Evolutionary conservation across 202 grass and related monocot species (phyloP), one percentile per base, ranked within the genome.

Genomic region (Schoenoplectus triqueter): DNA sequence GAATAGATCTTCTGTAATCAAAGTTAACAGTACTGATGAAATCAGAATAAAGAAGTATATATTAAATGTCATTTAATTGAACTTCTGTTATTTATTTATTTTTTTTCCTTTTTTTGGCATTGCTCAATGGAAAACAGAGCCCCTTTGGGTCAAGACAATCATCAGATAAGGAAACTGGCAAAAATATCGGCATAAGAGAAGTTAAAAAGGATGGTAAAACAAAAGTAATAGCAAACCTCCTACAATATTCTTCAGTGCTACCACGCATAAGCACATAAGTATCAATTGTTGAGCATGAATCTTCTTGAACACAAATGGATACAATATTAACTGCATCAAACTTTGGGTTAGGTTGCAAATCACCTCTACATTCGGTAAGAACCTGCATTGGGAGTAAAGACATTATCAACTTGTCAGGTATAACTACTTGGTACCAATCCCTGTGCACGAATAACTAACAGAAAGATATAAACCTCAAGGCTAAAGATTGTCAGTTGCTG

Each of bases 401-500:
- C 78, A 91, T 86, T 71, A 63, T 64, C 48, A 82, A 13, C 18
- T 71, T 10, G 19, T 84, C 80, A 87, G 22, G 41, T 75, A 66
- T 72, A 83, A 86, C 46, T 76, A 69, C 70, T 41, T 63, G 70
- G 11, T 46, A 80, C 21, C 14, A 71, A 86, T 65, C 57, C 10
- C 14, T 20, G 15, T 56, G 22, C 20, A 80, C 2, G 11, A 73
- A 78, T 39, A 44, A 83, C 67, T 10, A 65, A 80, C 73, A 70
- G 44, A 64, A 67, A 73, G 73, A 85, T 49, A 22, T 13, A 60
- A 77, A 97, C 95, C 95, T 98, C 95, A 41, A 98, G 46, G 63
- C 95, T 98, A 66, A 98, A 84, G 90, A 98, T 80, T 57, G 91
- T 95, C 64, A 95, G 82, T 82, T 95, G 92, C 85, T 95, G 95